Evolutionary conservation across 2,329 filamentous ascomycete genomes (phyloP), one percentile per base, ranked within the genome.

Genomic region (Pseudofabraea citricarpa): DNA sequence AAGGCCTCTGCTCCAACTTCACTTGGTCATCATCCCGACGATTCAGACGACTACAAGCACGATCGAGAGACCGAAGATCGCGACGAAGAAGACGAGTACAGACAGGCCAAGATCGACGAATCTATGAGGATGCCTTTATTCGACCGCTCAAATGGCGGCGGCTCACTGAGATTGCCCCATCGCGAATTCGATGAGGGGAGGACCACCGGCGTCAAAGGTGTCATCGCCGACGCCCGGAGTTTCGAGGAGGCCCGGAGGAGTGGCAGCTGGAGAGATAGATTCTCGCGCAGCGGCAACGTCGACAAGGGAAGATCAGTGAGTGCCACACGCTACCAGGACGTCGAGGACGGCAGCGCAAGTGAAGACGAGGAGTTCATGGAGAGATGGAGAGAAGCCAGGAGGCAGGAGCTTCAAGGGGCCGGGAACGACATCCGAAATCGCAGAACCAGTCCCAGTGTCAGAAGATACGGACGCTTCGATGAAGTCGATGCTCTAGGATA

Each of bases 401-500:
- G 91, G 60, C 75, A 79, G 48, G 88, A 97, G 69, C 73, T 97
- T 41, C 77, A 88, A 73, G 70, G 70, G 55, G 72, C 83, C 61
- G 69, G 74, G 47, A 74, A 64, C 49, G 65, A 73, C 53, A 72
- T 81, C 38, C 75, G 75, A 49, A 85, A 74, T 49, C 73, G 85
- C 57, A 79, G 83, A 57, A 84, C 80, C 41, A 91, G 84, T 62
- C 88, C 89, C 1, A 90, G 84, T 56, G 78, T 85, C 51, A 74
- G 87, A 52, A 73, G 84, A 45, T 97, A 86, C 61, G 93, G 93
- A 18, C 78, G 76, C 10, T 70, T 97, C 50, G 85, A 90, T 49
- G 77, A 81, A 46, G 93, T 97, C 1, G 90, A 97, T 70, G 91
- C 89, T 6, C 72, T 85, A 51, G 93, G 90, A 15, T 98, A 95